phyloP scores from a whole-genome alignment of 495 filamentous ascomycete species.

The Xylaria castorea region DNA sequence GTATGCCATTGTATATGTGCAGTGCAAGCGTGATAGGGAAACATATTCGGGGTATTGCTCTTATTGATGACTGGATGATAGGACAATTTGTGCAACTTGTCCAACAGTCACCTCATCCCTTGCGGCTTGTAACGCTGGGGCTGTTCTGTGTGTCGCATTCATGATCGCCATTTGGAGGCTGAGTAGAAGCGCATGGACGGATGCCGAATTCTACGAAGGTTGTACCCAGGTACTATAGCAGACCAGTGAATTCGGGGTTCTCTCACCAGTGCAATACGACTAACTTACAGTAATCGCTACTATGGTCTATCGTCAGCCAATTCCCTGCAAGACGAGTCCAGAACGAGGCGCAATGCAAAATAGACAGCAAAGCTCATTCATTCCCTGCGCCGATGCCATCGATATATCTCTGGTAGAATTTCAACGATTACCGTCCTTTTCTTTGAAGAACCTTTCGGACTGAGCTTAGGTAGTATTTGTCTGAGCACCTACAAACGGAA shows the following conservation, averaged over 20 bases:
- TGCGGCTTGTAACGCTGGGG: not conserved
- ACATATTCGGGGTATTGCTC: not conserved
- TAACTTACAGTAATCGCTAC: not conserved
- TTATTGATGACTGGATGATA: not conserved
- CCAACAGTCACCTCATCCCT: not conserved
- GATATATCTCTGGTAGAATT: too few species aligned
- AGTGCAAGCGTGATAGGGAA: not conserved
- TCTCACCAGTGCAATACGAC: not conserved
- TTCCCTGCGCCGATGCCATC: too few species aligned
- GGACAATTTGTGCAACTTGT: not conserved
- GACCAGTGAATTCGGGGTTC: not conserved
- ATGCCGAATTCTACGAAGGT: not conserved
- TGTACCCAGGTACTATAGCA: not conserved
- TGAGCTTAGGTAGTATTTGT: too few species aligned
- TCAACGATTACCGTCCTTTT: too few species aligned
- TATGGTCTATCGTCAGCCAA: too few species aligned
- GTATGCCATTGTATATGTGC: not conserved
- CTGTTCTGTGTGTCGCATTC: not conserved
- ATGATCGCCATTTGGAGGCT: constrained; percentile 5
- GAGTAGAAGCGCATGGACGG: not conserved
- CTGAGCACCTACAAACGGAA: too few species aligned
- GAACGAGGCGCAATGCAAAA: too few species aligned
- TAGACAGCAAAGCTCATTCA: too few species aligned
- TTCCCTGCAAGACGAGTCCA: too few species aligned
- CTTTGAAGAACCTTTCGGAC: too few species aligned